These are phyloP conservation scores for Phanerodontia chrysosporium DNA, from an alignment of 768 basidiomycete species.

Conservation along the genomic window DNA sequence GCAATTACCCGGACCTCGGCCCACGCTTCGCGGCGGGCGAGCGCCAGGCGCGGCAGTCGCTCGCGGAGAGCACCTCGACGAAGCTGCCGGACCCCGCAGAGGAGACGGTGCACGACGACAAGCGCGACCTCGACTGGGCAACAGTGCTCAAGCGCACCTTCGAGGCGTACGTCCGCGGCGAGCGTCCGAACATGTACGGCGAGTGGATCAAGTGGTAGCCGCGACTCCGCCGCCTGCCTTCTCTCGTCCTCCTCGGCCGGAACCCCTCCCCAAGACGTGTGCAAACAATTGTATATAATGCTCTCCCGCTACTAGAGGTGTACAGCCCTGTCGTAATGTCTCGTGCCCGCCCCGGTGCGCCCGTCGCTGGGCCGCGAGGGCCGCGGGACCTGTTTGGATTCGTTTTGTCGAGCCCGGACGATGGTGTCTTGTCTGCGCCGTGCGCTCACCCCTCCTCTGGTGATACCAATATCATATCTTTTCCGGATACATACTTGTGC, in stretches of 20 bases:
- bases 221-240: background rate
- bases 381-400: background rate
- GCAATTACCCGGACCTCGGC: conserved; percentile 97
- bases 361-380: background rate
- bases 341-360: background rate
- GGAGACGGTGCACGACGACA: conserved; percentile 53
- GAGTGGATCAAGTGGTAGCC: conserved; percentile 58
- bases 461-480: background rate
- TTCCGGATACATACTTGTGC: background rate
- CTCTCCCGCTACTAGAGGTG: conserved; percentile 7
- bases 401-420: background rate
- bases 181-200: conserved; percentile 94
- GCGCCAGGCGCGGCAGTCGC: conserved; percentile 50
- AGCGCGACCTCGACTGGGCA: conserved; percentile 85
- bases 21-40: conserved; percentile 74
- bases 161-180: conserved; percentile 87
- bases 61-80: conserved; percentile 24
- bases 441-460: background rate
- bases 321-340: background rate
- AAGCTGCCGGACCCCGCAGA: conserved; percentile 37
- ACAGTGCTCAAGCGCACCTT: conserved; percentile 94
- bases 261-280: background rate
- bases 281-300: conserved; percentile 1
- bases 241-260: background rate
- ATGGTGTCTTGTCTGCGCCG: background rate